These are phyloP conservation scores for Scutellaria galericulata DNA, from an alignment of 257 asterid species.

Conservation along the genomic window DNA sequence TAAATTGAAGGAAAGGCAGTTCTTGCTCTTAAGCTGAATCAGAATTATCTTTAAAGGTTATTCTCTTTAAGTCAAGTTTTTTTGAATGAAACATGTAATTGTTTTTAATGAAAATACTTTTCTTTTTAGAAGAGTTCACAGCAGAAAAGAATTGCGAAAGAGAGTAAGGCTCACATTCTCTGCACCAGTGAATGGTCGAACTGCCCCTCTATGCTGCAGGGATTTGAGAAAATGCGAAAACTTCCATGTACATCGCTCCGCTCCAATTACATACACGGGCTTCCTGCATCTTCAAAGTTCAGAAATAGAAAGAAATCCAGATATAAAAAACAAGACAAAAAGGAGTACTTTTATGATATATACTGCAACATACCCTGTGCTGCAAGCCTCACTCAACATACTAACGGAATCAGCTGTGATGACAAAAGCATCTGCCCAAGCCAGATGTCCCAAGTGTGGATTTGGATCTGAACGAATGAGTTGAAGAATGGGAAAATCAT, in stretches of 20 bases:
- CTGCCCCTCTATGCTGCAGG: constrained; percentile 57
- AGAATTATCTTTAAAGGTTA: not conserved
- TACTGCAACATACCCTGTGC: constrained; percentile 70
- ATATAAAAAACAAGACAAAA: not conserved
- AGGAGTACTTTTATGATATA: not conserved
- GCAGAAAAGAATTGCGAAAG: constrained; percentile 16
- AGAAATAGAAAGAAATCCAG: constrained; percentile 29
- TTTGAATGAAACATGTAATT: not conserved
- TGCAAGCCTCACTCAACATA: constrained; percentile 97
- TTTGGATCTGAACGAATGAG: constrained; percentile 58
- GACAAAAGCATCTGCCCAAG: constrained; percentile 86
- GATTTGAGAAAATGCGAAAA: constrained; percentile 67
- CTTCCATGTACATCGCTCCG: constrained; percentile 87
- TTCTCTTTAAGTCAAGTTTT: not conserved
- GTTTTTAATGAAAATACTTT: not conserved
- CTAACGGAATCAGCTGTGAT: constrained; percentile 93
- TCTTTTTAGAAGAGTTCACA: not conserved
- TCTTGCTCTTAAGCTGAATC: not conserved
- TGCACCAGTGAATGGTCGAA: constrained; percentile 70
- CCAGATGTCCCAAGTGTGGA: constrained; percentile 95
- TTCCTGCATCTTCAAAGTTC: constrained; percentile 60
- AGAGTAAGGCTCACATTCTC: constrained; percentile 59
- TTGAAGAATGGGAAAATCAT: constrained; percentile 8
- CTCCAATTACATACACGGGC: constrained; percentile 90
- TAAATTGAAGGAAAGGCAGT: not conserved